Base-by-base conservation (phyloP, 1,284 basidiomycete species). In the Xanthoconium separans region DNA sequence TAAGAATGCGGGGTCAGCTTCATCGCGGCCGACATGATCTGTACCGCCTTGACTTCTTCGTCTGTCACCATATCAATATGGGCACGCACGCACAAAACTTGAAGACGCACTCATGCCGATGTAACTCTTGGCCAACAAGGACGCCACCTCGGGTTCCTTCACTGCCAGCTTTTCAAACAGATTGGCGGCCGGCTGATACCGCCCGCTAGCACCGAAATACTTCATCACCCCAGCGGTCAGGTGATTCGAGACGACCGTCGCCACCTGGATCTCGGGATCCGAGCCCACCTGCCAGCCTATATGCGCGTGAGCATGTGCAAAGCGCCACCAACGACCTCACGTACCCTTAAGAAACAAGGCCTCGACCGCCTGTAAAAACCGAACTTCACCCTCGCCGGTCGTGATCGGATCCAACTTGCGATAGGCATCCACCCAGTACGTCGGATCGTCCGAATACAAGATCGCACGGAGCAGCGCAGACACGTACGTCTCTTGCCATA, bases 401-500 rank as follows among this genome's bases (percentile, higher is more conserved):
- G 92, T 90, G 66, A 99, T 95, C 7, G 96, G 96, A 69, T 98
- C 95, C 37, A 99, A 79, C 68, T 95, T 96, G 62, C 97, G 87
- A 70, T 95, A 98, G 10, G 95, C 94, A 20, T 97, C 94, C 7
- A 98, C 77, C 61, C 87, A 83, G 70, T 97, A 96, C 40, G 87
- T 91, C 10, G 93, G 87, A 68, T 99, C 96, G 70, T 98, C 96
- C 29, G 95, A 93, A 70, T 99, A 98, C 27, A 97, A 80, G 51
- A 98, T 94, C 2, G 96, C 84, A 18, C 96, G 84, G 3, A 99
- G 80, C 13, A 98, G 71, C 1, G 95, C 95, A 4, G 96, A 98
- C 2, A 98, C 83, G 68, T 96, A 98, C 2, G 95, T 95, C 75
- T 99, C 96, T 71, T 93, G 92, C 96, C 96, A 99, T 31, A 99